Base-by-base conservation (phyloP, 768 basidiomycete species). In the Myochromella boudieri region DNA sequence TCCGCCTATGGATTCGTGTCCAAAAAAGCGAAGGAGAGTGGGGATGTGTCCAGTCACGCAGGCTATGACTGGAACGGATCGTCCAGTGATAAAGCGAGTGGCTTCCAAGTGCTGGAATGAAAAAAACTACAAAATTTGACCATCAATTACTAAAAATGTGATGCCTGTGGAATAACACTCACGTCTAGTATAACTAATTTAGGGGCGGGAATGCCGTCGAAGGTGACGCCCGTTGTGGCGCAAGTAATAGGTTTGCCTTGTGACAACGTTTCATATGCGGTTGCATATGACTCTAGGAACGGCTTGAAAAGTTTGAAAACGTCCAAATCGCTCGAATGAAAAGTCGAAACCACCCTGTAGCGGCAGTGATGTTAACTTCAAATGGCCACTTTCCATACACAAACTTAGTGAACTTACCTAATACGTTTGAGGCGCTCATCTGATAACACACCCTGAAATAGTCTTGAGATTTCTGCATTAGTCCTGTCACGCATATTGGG, bases 1-100 rank as follows among this genome's bases (percentile, higher is more conserved):
- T 2, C 60, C 60, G 3, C 60, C 60, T 3, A 55, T 26, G 4
- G 52, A 50, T 33, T 58, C 53, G 1, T 57, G 55, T 1, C 53
- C 60, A 25, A 42, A 59, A 14, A 43, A 21, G 8, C 55, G 53
- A 21, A 61, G 34, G 4, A 54, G 20, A 11, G 46, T 39, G 1
- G 45, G 15, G 1, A 51, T 39, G n/a, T 34, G 38, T 7, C 49
- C 48, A 1, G 57, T 40, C 2, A 42, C 24, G 44, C 53, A 61
- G 5, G 48, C 36, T 9, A 57, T 48, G 15, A 60, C 34, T 1
- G 51, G 60, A 4, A 58, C 51, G 9, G 39, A 15, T 6, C 41
- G 42, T 37, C 58, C 58, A 12, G 44, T 55, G 26, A 56, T 27
- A 3, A 43, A 46, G 10, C 55, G 51, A 12, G 53, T 55, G 7